Percentiles rank a stretch among this genome's conserved stretches.
phyloP scores from a whole-genome alignment of 2,329 filamentous ascomycete species.

The Aspergillus pseudoviridinutans region DNA sequence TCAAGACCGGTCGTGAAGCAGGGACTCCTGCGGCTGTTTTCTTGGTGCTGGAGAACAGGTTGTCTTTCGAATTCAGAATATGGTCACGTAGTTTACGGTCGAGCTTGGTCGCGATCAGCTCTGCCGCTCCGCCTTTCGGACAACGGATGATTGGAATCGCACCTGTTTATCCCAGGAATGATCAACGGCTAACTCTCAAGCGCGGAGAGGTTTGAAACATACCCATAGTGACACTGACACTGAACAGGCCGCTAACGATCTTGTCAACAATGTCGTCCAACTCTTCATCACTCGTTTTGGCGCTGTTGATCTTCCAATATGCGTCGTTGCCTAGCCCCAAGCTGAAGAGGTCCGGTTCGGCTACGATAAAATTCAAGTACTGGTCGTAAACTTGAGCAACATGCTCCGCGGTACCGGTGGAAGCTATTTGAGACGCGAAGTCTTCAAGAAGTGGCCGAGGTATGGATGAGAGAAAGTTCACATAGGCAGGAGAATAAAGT shows the following conservation, averaged over 20 bases:
- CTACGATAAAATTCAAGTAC: constrained; percentile 95
- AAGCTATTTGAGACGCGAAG: constrained; percentile 82
- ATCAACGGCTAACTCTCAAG: constrained; percentile 4
- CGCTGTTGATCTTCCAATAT: constrained; percentile 96
- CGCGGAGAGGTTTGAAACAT: constrained; percentile 23
- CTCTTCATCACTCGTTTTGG: constrained; percentile 82
- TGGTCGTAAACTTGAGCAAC: constrained; percentile 94
- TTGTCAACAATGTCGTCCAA: constrained; percentile 82
- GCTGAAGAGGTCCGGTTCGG: constrained; percentile 92
- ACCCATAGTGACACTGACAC: constrained; percentile 98
- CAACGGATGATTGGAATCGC: constrained; percentile 94
- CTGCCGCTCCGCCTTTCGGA: constrained; percentile 86
- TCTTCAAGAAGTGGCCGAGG: constrained; percentile 88
- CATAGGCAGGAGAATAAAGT: constrained; percentile 87
- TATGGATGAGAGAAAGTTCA: constrained; percentile 95
- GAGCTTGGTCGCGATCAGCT: constrained; percentile 89
- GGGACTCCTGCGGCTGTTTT: constrained; percentile 62
- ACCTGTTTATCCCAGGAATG: constrained; percentile 47
- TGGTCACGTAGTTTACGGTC: constrained; percentile 95
- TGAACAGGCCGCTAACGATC: constrained; percentile 95
- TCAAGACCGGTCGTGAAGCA: constrained; percentile 77
- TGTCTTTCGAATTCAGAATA: constrained; percentile 95
- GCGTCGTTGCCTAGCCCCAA: constrained; percentile 88
- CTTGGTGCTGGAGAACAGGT: constrained; percentile 73
- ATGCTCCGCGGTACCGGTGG: constrained; percentile 78